A percentile compares a stretch with the other conserved stretches of the same genome.
Conservation (phyloP, 148 eudicot species). For the Polygonum aviculare region DNA sequence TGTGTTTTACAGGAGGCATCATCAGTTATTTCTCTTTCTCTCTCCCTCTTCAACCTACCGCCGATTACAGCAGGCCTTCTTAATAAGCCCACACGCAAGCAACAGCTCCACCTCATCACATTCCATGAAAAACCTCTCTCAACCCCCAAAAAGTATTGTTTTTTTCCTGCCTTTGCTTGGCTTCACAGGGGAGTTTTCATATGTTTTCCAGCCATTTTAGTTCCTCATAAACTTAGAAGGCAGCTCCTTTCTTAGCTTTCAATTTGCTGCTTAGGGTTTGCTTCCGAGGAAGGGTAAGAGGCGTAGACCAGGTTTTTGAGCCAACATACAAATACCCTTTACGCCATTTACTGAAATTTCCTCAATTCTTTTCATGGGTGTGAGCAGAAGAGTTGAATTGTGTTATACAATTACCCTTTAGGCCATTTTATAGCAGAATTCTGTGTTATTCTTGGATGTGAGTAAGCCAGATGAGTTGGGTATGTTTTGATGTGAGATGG, state of each 20-base stretch:
- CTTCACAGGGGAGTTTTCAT: not conserved
- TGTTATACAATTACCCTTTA: not conserved
- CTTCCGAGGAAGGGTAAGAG: constrained; percentile 5
- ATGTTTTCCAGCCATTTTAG: not conserved
- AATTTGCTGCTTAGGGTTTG: not conserved
- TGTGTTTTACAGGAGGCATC: not conserved
- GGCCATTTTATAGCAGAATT: not conserved
- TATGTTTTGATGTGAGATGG: not conserved
- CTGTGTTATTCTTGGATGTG: not conserved
- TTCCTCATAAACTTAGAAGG: constrained; percentile 10
- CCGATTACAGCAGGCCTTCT: constrained; percentile 46
- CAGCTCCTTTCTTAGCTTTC: not conserved
- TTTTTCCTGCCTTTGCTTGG: not conserved
- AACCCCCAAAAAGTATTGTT: not conserved
- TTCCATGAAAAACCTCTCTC: constrained; percentile 8
- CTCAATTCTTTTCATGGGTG: not conserved
- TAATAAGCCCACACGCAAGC: constrained; percentile 20
- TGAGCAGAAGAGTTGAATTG: not conserved
- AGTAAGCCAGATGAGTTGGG: not conserved
- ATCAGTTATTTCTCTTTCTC: not conserved
- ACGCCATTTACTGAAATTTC: not conserved
- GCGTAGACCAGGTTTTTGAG: not conserved
- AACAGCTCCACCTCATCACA: constrained; percentile 16
- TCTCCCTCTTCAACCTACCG: constrained; percentile 47
- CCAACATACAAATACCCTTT: constrained; percentile 1